A percentile compares a stretch with the other conserved stretches of the same genome.
phyloP scores from a whole-genome alignment of 2,329 filamentous ascomycete species.

The Huntiella decipiens region DNA sequence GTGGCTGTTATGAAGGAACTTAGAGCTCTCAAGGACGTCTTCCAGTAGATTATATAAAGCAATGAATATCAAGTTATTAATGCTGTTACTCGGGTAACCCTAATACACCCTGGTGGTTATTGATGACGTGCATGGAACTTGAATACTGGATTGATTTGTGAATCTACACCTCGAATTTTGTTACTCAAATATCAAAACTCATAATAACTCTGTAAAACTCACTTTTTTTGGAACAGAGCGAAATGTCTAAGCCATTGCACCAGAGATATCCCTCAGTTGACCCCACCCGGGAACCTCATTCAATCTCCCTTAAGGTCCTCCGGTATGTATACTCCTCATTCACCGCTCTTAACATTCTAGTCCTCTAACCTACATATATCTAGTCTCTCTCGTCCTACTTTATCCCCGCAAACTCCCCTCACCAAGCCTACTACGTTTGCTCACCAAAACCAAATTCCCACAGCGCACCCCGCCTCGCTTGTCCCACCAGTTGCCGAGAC shows the following conservation, averaged over 20 bases:
- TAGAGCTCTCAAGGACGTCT: constrained; percentile 77
- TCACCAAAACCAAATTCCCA: constrained; percentile 16
- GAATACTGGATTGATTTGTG: neutral
- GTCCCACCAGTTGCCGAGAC: constrained; percentile 1
- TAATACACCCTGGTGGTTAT: neutral
- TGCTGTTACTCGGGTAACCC: neutral
- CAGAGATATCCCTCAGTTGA: constrained; percentile 38
- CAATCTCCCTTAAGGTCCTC: constrained; percentile 59
- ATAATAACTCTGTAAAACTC: too few relatives aligned
- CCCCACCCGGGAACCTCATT: constrained; percentile 53
- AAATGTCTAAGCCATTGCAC: constrained; percentile 30
- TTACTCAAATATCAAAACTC: too few relatives aligned
- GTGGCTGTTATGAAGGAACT: constrained; percentile 71
- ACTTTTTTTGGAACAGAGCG: neutral
- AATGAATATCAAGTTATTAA: neutral
- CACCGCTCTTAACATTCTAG: neutral
- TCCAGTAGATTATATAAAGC: constrained; percentile 32
- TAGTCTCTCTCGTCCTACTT: constrained; percentile 66
- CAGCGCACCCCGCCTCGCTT: constrained; percentile 4
- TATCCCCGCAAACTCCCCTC: constrained; percentile 47
- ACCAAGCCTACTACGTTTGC: constrained; percentile 21
- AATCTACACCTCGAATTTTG: neutral
- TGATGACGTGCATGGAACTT: neutral
- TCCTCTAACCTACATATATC: neutral
- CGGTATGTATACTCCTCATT: constrained; percentile 25